Conservation (phyloP, 2,329 filamentous ascomycete genomes). For the Harringtonia lauricola region DNA sequence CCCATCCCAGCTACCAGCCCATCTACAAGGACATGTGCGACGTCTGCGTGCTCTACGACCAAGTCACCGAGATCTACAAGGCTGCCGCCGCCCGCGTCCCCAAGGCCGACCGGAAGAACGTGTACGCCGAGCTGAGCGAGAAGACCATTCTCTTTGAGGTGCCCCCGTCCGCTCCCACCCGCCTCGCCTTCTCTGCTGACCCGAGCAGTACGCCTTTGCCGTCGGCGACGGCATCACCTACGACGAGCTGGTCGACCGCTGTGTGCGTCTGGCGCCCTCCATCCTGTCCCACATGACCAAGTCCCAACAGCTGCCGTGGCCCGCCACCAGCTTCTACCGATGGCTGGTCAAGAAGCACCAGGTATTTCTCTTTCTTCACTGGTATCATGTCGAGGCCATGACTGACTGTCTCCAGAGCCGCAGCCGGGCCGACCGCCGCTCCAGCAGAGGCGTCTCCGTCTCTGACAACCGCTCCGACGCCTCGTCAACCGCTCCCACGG, state of each 20-base stretch:
- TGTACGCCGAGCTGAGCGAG: slow-evolving; percentile 16
- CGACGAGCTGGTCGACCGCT: slow-evolving; percentile 35
- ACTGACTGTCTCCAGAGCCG: not conserved
- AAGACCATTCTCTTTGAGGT: slow-evolving; percentile 25
- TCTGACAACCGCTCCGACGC: not conserved
- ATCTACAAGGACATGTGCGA: slow-evolving; percentile 51
- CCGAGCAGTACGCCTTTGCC: slow-evolving; percentile 34
- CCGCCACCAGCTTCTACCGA: slow-evolving; percentile 32
- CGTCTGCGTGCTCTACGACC: slow-evolving; percentile 54
- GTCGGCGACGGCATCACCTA: slow-evolving; percentile 41
- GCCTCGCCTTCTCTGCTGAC: not conserved
- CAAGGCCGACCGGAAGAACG: slow-evolving; percentile 23
- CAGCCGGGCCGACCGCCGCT: slow-evolving; percentile 5
- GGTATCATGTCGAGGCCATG: too few relatives aligned
- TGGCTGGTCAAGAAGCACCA: slow-evolving; percentile 32
- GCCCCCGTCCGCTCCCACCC: not conserved
- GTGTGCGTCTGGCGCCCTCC: slow-evolving; percentile 37
- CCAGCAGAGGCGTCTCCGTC: slow-evolving; percentile 4
- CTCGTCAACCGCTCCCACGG: not conserved
- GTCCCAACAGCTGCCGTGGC: slow-evolving; percentile 35
- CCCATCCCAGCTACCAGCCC: slow-evolving; percentile 41
- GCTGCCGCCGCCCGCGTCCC: slow-evolving; percentile 16
- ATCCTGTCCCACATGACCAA: slow-evolving; percentile 34
- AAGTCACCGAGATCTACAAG: slow-evolving; percentile 45
- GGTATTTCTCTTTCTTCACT: slow-evolving; percentile 18